phyloP scores from a whole-genome alignment of 768 basidiomycete genomes.

The Lactifluus pinguis region DNA sequence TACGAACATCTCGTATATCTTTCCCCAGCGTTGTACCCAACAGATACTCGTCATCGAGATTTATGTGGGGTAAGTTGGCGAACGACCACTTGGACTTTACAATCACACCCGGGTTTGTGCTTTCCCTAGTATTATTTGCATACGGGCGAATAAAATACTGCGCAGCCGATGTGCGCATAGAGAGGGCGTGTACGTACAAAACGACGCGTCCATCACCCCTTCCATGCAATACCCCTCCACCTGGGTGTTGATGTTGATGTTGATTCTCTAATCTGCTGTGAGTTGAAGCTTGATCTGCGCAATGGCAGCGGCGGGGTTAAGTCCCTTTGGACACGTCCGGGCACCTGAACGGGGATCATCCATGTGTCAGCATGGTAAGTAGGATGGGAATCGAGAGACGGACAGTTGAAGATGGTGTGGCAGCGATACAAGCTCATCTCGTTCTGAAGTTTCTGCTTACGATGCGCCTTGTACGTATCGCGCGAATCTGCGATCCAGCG shows the following conservation, averaged over 20 bases:
- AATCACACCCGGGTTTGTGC: neutral
- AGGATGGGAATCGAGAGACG: constrained; percentile 1
- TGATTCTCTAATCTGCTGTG: constrained; percentile 49
- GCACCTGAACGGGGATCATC: constrained; percentile 39
- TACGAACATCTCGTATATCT: neutral
- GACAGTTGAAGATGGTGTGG: constrained; percentile 98
- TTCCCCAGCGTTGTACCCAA: neutral
- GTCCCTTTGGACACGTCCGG: constrained; percentile 94
- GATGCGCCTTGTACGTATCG: constrained; percentile 69
- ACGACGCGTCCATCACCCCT: neutral
- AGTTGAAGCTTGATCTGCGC: constrained; percentile 91
- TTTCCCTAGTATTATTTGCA: constrained; percentile 3
- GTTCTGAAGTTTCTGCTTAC: constrained; percentile 92
- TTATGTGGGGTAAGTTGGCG: neutral
- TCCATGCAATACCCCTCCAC: neutral
- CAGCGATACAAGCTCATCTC: constrained; percentile 94
- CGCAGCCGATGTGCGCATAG: neutral
- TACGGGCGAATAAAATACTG: neutral
- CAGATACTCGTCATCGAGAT: neutral
- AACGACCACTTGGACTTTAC: neutral
- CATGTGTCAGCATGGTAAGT: neutral
- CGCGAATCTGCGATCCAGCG: constrained; percentile 97
- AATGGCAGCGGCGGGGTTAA: constrained; percentile 88
- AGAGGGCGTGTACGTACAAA: neutral
- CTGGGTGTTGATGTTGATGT: neutral